Evolutionary conservation across 345 rosid genomes (phyloP).

Genomic region (Abelmoschus esculentus): DNA sequence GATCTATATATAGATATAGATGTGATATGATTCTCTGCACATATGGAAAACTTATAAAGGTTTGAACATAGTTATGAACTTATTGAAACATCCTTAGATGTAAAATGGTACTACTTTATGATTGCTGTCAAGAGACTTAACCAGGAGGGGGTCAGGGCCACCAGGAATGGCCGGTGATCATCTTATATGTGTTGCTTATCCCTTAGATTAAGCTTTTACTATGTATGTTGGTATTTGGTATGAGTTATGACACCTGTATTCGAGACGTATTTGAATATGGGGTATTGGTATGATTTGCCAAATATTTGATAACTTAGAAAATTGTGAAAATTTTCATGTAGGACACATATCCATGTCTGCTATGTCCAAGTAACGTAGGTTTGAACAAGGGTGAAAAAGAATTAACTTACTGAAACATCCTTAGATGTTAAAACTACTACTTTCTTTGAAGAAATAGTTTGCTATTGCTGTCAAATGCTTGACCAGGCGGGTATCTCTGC

Average conservation of each 20-base stretch:
- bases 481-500: not conserved
- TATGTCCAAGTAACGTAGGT: not conserved
- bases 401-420: not conserved
- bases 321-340: not conserved
- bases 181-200: not conserved
- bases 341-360: not conserved
- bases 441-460: too few relatives aligned
- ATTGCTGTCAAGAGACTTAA: conserved; percentile 91
- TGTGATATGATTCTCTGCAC: too few relatives aligned
- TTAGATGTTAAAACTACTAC: not conserved
- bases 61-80: not conserved
- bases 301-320: not conserved
- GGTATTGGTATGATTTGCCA: too few relatives aligned
- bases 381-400: not conserved
- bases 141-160: conserved; percentile 81
- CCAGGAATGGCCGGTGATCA: conserved; percentile 84
- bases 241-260: too few relatives aligned
- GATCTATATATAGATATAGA: too few relatives aligned
- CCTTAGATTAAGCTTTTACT: too few relatives aligned
- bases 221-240: too few relatives aligned
- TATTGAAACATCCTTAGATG: not conserved
- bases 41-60: not conserved
- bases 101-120: conserved; percentile 13
- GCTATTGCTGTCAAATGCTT: not conserved
- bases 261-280: too few relatives aligned